phyloP scores from a whole-genome alignment of 73 alveolate genomes.

The Stentor coeruleus region DNA sequence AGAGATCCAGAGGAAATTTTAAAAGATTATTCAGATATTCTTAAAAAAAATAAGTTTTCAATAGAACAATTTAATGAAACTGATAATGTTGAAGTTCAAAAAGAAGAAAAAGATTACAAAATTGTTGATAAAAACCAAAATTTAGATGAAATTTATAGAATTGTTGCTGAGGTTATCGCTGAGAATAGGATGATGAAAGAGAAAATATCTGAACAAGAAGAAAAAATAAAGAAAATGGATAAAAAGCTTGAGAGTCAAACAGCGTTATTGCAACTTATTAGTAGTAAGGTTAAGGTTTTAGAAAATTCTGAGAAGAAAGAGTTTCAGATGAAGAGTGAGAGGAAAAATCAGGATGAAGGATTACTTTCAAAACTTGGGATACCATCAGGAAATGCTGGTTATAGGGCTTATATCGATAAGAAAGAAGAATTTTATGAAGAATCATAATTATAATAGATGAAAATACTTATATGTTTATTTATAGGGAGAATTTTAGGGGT shows the following conservation, averaged over 20 bases:
- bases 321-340: not conserved
- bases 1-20: constrained; percentile 12
- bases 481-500: too few species aligned
- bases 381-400: too few species aligned
- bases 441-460: too few species aligned
- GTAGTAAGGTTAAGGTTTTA: not conserved
- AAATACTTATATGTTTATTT: too few species aligned
- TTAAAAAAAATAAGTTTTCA: not conserved
- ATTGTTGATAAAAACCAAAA: not conserved
- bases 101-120: not conserved
- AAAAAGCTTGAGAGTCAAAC: not conserved
- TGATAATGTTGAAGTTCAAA: not conserved
- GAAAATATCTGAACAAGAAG: not conserved
- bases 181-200: not conserved
- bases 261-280: not conserved
- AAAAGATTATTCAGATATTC: not conserved
- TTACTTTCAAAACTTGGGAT: constrained; percentile 6
- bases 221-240: not conserved
- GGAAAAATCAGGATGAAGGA: not conserved
- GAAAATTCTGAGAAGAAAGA: not conserved
- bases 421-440: too few species aligned
- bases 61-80: not conserved
- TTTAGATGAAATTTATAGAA: not conserved
- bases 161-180: not conserved
- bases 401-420: too few species aligned